These are phyloP conservation scores for Aspergillus jensenii DNA, from an alignment of 2,329 filamentous ascomycete species.

Conservation along the genomic window DNA sequence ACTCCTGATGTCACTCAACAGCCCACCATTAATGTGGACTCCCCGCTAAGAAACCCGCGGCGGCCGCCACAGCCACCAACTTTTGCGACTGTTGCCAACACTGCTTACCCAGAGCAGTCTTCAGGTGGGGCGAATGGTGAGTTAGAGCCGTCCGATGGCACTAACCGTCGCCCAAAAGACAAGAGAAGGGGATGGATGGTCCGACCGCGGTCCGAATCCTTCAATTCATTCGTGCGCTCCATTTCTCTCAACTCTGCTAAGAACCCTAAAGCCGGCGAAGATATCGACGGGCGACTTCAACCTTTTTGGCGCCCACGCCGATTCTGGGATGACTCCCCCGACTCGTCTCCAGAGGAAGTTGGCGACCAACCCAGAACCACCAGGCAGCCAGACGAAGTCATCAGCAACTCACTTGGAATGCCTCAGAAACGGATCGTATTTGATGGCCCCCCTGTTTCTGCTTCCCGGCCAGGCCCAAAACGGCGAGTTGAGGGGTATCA, in stretches of 20 bases:
- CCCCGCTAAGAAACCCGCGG: slow-evolving; percentile 59
- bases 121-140: slow-evolving; percentile 19
- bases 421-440: slow-evolving; percentile 49
- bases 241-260: slow-evolving; percentile 42
- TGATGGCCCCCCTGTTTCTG: slow-evolving; percentile 39
- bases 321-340: slow-evolving; percentile 61
- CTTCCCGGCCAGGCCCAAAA: slow-evolving; percentile 32
- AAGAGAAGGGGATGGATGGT: slow-evolving; percentile 38
- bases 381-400: slow-evolving; percentile 40
- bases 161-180: slow-evolving; percentile 35
- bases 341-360: slow-evolving; percentile 25
- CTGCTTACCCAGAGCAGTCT: slow-evolving; percentile 41
- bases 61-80: slow-evolving; percentile 57
- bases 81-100: slow-evolving; percentile 54
- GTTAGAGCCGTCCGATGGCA: slow-evolving; percentile 21
- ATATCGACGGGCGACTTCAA: slow-evolving; percentile 52
- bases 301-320: slow-evolving; percentile 64
- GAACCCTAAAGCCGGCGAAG: slow-evolving; percentile 44
- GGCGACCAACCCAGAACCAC: neutral
- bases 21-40: slow-evolving; percentile 46
- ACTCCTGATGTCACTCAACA: slow-evolving; percentile 26
- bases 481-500: slow-evolving; percentile 24
- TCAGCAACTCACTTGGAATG: slow-evolving; percentile 58
- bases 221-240: slow-evolving; percentile 37
- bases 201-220: slow-evolving; percentile 42